Percentiles rank a stretch among this genome's conserved stretches.
These are phyloP conservation scores for Phytophthora ramorum DNA, from an alignment of 352 stramenopile species.

Conservation along the genomic window DNA sequence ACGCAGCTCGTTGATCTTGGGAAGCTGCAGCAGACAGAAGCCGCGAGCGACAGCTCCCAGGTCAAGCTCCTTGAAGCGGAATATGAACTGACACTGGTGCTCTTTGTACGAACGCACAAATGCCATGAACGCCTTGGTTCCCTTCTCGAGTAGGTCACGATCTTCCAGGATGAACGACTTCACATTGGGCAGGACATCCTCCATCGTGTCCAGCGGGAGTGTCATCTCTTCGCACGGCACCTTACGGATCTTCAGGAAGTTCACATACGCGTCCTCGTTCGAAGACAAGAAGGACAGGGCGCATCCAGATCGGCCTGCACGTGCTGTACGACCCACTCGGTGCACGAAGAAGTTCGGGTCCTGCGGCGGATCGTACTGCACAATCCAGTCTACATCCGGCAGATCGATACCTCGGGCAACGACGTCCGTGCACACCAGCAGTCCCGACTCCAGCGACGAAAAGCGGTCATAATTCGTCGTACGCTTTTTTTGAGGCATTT, in stretches of 20 bases:
- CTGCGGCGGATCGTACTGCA: slow-evolving; percentile 98
- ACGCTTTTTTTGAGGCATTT: slow-evolving; percentile 93
- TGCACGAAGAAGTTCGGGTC: slow-evolving; percentile 99
- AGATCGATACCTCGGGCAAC: slow-evolving; percentile 98
- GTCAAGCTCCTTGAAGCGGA: slow-evolving; percentile 98
- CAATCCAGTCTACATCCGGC: slow-evolving; percentile 98
- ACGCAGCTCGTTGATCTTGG: slow-evolving; percentile 89
- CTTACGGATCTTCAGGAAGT: slow-evolving; percentile 95
- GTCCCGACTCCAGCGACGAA: slow-evolving; percentile 58
- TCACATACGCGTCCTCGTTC: slow-evolving; percentile 98
- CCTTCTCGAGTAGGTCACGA: slow-evolving; percentile 98
- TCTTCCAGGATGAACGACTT: slow-evolving; percentile 92
- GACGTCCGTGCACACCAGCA: slow-evolving; percentile 99
- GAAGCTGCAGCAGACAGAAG: slow-evolving; percentile 85
- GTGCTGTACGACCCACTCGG: slow-evolving; percentile 97
- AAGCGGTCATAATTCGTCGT: slow-evolving; percentile 84
- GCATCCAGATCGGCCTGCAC: slow-evolving; percentile 93
- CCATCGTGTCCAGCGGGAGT: slow-evolving; percentile 65
- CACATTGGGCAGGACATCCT: slow-evolving; percentile 91
- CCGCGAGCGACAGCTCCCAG: slow-evolving; percentile 91
- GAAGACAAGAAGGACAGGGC: slow-evolving; percentile 96
- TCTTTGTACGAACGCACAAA: slow-evolving; percentile 99
- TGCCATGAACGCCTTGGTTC: slow-evolving; percentile 98
- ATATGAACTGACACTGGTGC: slow-evolving; percentile 98
- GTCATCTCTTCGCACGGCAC: slow-evolving; percentile 91